phyloP scores from a whole-genome alignment of 202 grass and related monocot species.

The Musa balbisiana region DNA sequence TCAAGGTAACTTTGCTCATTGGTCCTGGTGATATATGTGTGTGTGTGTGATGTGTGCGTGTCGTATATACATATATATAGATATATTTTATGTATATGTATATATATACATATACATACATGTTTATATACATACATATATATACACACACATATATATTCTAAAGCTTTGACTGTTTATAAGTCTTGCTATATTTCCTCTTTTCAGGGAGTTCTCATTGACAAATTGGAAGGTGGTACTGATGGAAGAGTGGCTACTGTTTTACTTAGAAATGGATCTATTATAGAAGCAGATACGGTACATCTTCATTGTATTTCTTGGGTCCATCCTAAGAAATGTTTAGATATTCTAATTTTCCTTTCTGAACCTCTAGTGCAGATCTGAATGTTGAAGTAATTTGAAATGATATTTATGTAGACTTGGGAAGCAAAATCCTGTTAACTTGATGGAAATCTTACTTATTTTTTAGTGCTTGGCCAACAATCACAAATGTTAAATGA shows the following conservation, averaged over 20 bases:
- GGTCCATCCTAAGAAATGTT: neutral
- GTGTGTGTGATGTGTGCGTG: too few species aligned
- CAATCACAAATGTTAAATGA: too few species aligned
- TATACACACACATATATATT: neutral
- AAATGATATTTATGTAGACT: too few species aligned
- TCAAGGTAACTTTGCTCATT: conserved; percentile 45
- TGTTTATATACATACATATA: too few species aligned
- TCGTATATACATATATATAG: too few species aligned
- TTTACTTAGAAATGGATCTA: conserved; percentile 83
- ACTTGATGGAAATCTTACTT: too few species aligned
- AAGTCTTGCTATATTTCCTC: conserved; percentile 24
- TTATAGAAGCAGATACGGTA: conserved; percentile 85
- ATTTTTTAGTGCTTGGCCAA: too few species aligned
- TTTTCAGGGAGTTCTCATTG: conserved; percentile 36
- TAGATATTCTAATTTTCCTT: neutral
- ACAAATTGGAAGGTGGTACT: conserved; percentile 81
- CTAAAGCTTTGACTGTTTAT: conserved; percentile 19
- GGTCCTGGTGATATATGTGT: neutral
- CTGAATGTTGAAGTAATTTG: too few species aligned
- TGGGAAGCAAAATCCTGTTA: too few species aligned
- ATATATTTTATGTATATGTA: too few species aligned
- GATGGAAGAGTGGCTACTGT: conserved; percentile 74
- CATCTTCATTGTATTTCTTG: neutral
- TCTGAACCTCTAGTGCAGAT: neutral
- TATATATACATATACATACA: too few species aligned